Base-by-base conservation (phyloP, 176 grass and related monocot species). In the Oryza longistaminata region DNA sequence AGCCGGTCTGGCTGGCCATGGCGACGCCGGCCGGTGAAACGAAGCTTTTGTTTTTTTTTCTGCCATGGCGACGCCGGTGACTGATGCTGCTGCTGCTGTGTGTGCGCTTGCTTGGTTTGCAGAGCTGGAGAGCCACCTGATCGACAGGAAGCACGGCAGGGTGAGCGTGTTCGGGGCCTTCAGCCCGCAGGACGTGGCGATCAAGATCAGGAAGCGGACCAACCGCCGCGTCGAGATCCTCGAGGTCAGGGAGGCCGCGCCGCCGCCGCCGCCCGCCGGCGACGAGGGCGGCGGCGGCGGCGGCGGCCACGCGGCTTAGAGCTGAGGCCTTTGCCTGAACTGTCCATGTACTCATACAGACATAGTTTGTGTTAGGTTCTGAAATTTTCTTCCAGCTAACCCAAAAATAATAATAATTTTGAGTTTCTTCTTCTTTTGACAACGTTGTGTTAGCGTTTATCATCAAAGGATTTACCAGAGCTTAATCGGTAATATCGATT, bases 221-320 rank as follows among this genome's bases (percentile, higher is more conserved):
- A 98, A 98, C 83, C 87, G 89, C 0, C 83, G 91, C 24, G 93
- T 98, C 37, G 91, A 95, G 89, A 98, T 98, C 72, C 75, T 98
- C 31, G 93, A 98, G 24, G 88, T 98, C 70, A 95, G 82, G 44
- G 96, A 95, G 91, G 74, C 64, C 13, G 64, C 50, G 9, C 53
- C 24, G 25, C 58, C 66, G 15, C 53, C 24, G 17, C 58, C 66
- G 15, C 65, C 81, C 68, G 26, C 61, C 2, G 39, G 27, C 34
- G 65, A 74, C 2, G 68, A 88, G 52, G 80, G 74, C 17, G 52
- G 25, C 2, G 73, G 88, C 50, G 80, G 85, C 33, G 33, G 34
- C 2, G 29, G 34, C 34, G 34, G 34, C 66, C 58, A 65, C 29
- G 29, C 0, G 77, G 26, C 68, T 10, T 73, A 43, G 68, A 89